Evolutionary conservation across 371 early-diverging fungal genomes (phyloP).

Genomic region (Lichtheimia ornata): DNA sequence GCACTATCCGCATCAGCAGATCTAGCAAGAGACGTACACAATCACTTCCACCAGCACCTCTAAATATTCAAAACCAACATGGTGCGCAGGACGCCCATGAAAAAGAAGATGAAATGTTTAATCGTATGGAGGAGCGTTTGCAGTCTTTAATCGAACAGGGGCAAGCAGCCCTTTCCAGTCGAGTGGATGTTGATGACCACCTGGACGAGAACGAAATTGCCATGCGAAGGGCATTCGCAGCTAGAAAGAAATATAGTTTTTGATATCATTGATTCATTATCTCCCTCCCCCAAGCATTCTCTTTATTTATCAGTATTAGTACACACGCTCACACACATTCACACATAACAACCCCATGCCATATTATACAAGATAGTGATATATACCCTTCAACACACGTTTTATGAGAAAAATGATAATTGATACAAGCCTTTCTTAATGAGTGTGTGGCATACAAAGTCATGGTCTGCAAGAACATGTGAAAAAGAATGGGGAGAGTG

Average conservation of each 20-base stretch:
- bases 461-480: no score
- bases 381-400: background rate
- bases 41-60: conserved; percentile 2
- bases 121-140: conserved; percentile 34
- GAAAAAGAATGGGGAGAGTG: no score
- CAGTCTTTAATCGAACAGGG: conserved; percentile 42
- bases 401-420: background rate
- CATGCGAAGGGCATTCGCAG: conserved; percentile 25
- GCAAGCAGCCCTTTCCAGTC: conserved; percentile 39
- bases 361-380: conserved; percentile 2
- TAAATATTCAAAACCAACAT: no score
- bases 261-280: background rate
- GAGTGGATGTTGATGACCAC: conserved; percentile 20
- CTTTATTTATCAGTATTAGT: background rate
- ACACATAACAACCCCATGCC: background rate
- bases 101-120: conserved; percentile 30
- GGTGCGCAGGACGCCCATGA: conserved; percentile 14
- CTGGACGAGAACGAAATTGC: conserved; percentile 29
- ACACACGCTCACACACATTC: no score
- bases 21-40: conserved; percentile 5
- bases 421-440: background rate
- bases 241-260: conserved; percentile 9
- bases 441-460: no score
- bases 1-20: background rate
- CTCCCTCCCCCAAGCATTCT: background rate